A percentile compares a stretch with the other conserved stretches of the same genome.
Evolutionary conservation across 139 green algal species (phyloP).

Genomic region (Coelastrella sp.): DNA sequence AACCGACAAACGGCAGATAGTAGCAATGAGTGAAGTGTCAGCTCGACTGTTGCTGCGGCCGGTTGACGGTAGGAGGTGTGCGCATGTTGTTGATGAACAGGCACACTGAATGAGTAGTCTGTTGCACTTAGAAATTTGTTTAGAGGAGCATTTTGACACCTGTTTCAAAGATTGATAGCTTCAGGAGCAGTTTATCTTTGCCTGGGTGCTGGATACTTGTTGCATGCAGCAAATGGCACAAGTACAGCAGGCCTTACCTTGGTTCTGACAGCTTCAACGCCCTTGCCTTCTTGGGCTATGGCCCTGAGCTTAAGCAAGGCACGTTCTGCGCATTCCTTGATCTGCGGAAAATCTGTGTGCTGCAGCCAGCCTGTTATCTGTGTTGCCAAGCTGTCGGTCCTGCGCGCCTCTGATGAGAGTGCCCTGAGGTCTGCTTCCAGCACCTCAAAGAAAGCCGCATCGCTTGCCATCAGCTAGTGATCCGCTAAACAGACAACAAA

Average conservation of each 20-base stretch:
- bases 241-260: slow-evolving; percentile 53
- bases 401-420: slow-evolving; percentile 66
- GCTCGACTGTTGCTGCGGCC: too few species aligned
- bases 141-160: too few species aligned
- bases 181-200: too few species aligned
- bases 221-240: too few species aligned
- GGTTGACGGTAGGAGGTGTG: too few species aligned
- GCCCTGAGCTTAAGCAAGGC: slow-evolving; percentile 69
- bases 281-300: slow-evolving; percentile 46
- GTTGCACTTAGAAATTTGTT: too few species aligned
- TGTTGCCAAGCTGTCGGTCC: slow-evolving; percentile 69
- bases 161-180: too few species aligned
- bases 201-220: too few species aligned
- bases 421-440: slow-evolving; percentile 77
- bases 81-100: too few species aligned
- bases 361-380: slow-evolving; percentile 74
- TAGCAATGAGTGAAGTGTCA: too few species aligned
- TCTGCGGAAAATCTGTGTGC: slow-evolving; percentile 69
- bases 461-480: slow-evolving; percentile 29
- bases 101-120: background rate
- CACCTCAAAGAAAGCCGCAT: slow-evolving; percentile 48
- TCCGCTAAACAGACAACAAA: too few species aligned
- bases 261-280: slow-evolving; percentile 53
- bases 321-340: slow-evolving; percentile 81
- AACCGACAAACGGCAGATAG: too few species aligned